Evolutionary conservation across 345 rosid genomes (phyloP).

Genomic region (Kernera saxatilis): DNA sequence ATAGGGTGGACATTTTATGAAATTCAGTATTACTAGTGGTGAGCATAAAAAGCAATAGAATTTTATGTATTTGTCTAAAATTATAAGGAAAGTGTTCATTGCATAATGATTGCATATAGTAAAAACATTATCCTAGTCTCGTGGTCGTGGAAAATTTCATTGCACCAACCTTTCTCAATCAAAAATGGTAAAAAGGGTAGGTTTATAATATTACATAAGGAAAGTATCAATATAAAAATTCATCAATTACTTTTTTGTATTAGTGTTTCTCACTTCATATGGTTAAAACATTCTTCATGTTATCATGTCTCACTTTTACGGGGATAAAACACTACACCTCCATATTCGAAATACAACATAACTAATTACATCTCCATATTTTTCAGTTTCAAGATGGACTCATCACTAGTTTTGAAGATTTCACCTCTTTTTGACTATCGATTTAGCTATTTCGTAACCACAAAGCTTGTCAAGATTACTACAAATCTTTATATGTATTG

Average conservation of each 20-base stretch:
- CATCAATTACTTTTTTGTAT: not conserved
- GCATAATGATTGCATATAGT: slow-evolving; percentile 34
- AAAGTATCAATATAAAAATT: slow-evolving; percentile 15
- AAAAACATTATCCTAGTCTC: slow-evolving; percentile 23
- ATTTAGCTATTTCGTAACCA: too few species aligned
- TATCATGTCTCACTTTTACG: slow-evolving; percentile 15
- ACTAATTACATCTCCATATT: too few species aligned
- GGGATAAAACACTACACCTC: too few species aligned
- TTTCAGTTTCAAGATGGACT: too few species aligned
- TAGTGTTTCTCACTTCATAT: not conserved
- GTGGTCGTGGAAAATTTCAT: slow-evolving; percentile 19
- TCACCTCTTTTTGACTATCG: too few species aligned
- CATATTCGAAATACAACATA: too few species aligned
- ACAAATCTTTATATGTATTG: too few species aligned
- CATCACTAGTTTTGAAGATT: too few species aligned
- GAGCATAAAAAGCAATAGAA: not conserved
- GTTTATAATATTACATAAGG: slow-evolving; percentile 16
- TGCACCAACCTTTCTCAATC: slow-evolving; percentile 20
- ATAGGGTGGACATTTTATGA: not conserved
- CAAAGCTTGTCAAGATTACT: too few species aligned
- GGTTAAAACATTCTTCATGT: slow-evolving; percentile 12
- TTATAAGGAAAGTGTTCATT: slow-evolving; percentile 12
- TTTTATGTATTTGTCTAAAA: not conserved
- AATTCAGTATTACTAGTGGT: not conserved
- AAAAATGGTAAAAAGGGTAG: slow-evolving; percentile 16